These are phyloP conservation scores for Conticribra guillardii DNA, from an alignment of 108 stramenopile species.

Conservation along the genomic window DNA sequence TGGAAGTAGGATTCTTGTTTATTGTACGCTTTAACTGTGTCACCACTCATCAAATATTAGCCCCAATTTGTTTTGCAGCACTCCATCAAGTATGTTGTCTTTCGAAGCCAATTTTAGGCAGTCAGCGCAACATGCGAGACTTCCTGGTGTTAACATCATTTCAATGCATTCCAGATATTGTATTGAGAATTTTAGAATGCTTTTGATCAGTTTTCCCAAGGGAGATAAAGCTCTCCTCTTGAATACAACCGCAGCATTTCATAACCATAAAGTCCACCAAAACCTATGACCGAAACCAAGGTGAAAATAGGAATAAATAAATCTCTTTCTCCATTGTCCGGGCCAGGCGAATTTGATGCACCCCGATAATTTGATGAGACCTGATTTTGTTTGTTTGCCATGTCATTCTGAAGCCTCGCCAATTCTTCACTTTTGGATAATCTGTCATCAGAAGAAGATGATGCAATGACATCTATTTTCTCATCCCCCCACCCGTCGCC, in stretches of 20 bases:
- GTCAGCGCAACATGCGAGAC: no score
- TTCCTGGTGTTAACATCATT: no score
- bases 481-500: constrained; percentile 33
- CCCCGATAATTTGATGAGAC: neutral
- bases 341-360: neutral
- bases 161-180: no score
- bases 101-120: no score
- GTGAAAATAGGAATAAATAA: constrained; percentile 81
- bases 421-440: constrained; percentile 32
- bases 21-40: no score
- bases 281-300: constrained; percentile 58
- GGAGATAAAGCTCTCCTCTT: constrained; percentile 73
- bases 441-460: constrained; percentile 8
- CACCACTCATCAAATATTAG: no score
- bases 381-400: constrained; percentile 15
- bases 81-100: no score
- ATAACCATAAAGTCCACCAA: constrained; percentile 72
- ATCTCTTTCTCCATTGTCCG: constrained; percentile 24
- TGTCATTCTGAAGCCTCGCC: constrained; percentile 19
- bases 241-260: constrained; percentile 73
- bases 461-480: neutral
- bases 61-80: no score
- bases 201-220: constrained; percentile 44
- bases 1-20: no score
- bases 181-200: no score